phyloP scores from a whole-genome alignment of 441 rosid species.

The Raphanus hybrid region DNA sequence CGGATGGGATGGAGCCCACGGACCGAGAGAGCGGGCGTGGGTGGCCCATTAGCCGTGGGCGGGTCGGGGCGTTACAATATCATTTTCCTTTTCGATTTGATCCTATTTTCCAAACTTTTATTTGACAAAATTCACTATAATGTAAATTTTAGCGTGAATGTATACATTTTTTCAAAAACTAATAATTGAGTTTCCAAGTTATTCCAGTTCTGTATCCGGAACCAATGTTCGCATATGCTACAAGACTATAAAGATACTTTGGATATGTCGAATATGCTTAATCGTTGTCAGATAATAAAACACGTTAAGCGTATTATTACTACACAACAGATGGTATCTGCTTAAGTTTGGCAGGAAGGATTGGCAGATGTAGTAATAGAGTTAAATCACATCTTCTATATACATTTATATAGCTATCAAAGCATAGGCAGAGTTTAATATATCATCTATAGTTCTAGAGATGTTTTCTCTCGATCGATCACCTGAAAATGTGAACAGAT shows the following conservation, averaged over 20 bases:
- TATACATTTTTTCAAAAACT: neutral
- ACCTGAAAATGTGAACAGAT: neutral
- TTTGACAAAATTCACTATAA: neutral
- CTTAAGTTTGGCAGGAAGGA: conserved; percentile 6
- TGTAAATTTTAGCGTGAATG: neutral
- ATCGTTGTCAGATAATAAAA: conserved; percentile 1
- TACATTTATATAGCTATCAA: neutral
- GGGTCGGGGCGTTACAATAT: too few species aligned
- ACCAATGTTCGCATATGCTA: neutral
- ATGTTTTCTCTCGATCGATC: conserved; percentile 11
- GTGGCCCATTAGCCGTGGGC: too few species aligned
- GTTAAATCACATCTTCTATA: neutral
- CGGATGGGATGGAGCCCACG: too few species aligned
- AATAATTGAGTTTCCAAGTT: neutral
- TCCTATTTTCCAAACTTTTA: neutral
- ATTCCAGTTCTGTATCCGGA: neutral
- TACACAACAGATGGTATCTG: neutral
- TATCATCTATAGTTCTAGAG: neutral
- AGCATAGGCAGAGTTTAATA: neutral
- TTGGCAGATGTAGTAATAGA: neutral
- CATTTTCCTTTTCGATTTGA: neutral
- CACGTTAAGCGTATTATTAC: neutral
- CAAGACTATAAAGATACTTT: neutral
- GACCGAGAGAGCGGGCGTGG: too few species aligned
- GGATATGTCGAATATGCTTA: conserved; percentile 5